Evolutionary conservation across 192 early-diverging fungal species (phyloP), one percentile per base, ranked within the genome.

Genomic region (Diversispora epigaea): DNA sequence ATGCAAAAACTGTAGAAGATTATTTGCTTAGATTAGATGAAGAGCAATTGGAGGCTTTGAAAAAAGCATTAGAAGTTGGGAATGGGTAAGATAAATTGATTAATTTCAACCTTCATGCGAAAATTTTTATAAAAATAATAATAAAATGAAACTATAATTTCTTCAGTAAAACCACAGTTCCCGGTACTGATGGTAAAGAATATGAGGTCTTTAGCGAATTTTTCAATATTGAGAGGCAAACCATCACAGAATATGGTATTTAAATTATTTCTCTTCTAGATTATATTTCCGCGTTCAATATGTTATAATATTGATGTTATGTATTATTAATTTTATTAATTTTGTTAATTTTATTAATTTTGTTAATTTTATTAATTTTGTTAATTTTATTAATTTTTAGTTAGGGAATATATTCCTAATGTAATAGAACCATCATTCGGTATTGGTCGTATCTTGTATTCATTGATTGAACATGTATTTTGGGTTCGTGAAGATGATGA

Each of bases 381-480:
- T 9, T 40, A 21, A 14, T 55, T 75, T 63, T 15, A 49, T 22
- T 8, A 2, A 4, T 43, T 41, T 46, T 25, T 77, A 85, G 92
- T 96, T 22, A 93, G 96, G 81, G 96, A 98, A 83, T 99, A 92
- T 85, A 92, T 85, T 21, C 98, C 98, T 57, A 99, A 95, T 78
- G 98, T 99, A 77, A 98, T 99, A 80, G 98, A 99, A 84, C 98
- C 98, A 32, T 98, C 98, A 41, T 99, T 99, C 84, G 98, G 96
- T 87, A 92, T 99, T 71, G 95, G 96, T 69, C 95, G 98, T 76
- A 98, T 99, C 64, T 83, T 99, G 69, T 96, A 97, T 82, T 90
- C 94, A 55, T 91, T 98, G 32, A 84, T 99, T 74, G 98, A 99
- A 83, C 98, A 99, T 82, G 88, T 90, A 65, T 98, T 88, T 86